Evolutionary conservation across 2,329 filamentous ascomycete genomes (phyloP).

Genomic region (Aspergillus carbonarius): DNA sequence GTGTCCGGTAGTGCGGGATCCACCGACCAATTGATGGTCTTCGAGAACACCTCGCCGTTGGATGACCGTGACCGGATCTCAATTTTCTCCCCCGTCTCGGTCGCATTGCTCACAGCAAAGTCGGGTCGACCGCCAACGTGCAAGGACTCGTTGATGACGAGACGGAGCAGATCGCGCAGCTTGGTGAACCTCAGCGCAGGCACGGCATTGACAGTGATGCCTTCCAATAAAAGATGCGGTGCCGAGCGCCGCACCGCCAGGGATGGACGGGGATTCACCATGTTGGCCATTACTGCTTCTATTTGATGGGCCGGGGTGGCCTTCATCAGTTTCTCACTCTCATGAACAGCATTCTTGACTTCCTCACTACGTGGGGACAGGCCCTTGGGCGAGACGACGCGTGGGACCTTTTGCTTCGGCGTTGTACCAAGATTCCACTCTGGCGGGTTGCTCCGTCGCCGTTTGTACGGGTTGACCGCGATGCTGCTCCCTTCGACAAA

Average conservation of each 20-base stretch:
- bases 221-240: slow-evolving; percentile 37
- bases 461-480: slow-evolving; percentile 45
- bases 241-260: slow-evolving; percentile 38
- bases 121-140: slow-evolving; percentile 50
- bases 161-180: slow-evolving; percentile 46
- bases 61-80: slow-evolving; percentile 46
- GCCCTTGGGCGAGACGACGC: slow-evolving; percentile 33
- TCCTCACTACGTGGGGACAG: slow-evolving; percentile 41
- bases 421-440: slow-evolving; percentile 35
- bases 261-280: slow-evolving; percentile 37
- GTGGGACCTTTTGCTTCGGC: slow-evolving; percentile 37
- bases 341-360: slow-evolving; percentile 43
- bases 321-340: slow-evolving; percentile 43
- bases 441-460: slow-evolving; percentile 43
- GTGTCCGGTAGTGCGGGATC: slow-evolving; percentile 47
- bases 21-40: slow-evolving; percentile 51
- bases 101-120: slow-evolving; percentile 46
- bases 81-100: slow-evolving; percentile 46
- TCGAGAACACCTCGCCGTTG: slow-evolving; percentile 45
- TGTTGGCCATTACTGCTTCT: slow-evolving; percentile 42
- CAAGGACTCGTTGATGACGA: slow-evolving; percentile 50
- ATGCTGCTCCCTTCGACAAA: slow-evolving; percentile 47
- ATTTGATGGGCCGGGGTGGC: slow-evolving; percentile 35
- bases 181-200: slow-evolving; percentile 44
- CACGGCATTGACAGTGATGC: slow-evolving; percentile 35